Base-by-base conservation (phyloP, 805 yeast genomes). In the Scheffersomyces stipitis region DNA sequence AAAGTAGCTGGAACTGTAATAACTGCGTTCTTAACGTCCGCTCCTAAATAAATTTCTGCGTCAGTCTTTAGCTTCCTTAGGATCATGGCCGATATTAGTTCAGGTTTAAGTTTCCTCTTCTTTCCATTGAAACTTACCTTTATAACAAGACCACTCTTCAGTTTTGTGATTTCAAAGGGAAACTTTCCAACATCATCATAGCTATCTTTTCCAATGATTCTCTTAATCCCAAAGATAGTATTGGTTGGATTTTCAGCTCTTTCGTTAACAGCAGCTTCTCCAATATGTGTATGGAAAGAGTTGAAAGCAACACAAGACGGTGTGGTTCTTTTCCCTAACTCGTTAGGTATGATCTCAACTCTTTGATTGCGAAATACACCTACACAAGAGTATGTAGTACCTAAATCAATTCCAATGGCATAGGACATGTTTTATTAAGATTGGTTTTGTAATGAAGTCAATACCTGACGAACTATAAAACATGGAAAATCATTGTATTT, bases 291-390 rank as follows among this genome's bases (percentile, higher is more conserved):
- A 75, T 88, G 96, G 38, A 83, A 77, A 52, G 84, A 90, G 36
- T 95, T 86, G 75, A 88, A 88, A 29, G 96, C 96, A 38, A 88
- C 96, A 62, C 83, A 89, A 22, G 96, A 88, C 40, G 96, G 96
- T 40, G 96, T 88, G 41, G 89, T 88, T 77, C 96, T 86, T 79
- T 88, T 88, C 80, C 96, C 96, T 76, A 89, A 96, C 66, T 89
- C 96, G 65, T 88, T 88, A 57, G 96, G 96, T 60, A 88, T 85
- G 65, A 88, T 88, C 71, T 88, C 96, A 36, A 89, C 96, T 60
- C 84, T 76, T 51, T 89, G 91, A 60, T 85, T 84, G 53, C 86
- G 75, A 74, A 87, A 87, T 62, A 87, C 93, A 52, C 95, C 96
- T 46, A 88, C 96, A 80, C 96, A 88, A 34, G 95, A 87, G 74